Conservation (phyloP, 1,284 basidiomycete species). For the Cryptococcus sp. region DNA sequence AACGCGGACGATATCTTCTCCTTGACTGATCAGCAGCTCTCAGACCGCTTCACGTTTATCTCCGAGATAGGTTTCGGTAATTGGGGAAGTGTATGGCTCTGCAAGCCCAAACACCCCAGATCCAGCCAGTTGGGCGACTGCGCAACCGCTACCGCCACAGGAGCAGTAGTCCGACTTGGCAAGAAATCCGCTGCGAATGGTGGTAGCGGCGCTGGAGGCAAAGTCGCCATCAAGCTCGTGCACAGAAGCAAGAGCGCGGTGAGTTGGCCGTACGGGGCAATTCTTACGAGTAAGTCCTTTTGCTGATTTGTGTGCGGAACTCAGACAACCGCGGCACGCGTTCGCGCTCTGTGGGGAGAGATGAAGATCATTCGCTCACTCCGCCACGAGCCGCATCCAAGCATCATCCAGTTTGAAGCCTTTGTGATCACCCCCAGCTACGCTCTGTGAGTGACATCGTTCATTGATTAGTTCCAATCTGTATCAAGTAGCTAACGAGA, state of each 20-base stretch:
- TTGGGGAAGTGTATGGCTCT: constrained; percentile 52
- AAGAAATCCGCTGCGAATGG: constrained; percentile 27
- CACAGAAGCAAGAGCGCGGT: constrained; percentile 69
- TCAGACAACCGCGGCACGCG: constrained; percentile 75
- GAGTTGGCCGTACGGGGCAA: constrained; percentile 9
- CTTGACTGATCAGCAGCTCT: constrained; percentile 44
- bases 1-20: constrained; percentile 28
- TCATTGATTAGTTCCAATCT: too few species aligned
- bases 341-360: constrained; percentile 88
- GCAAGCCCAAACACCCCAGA: constrained; percentile 26
- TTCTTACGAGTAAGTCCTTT: neutral
- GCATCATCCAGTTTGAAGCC: constrained; percentile 84
- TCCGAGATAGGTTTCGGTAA: constrained; percentile 51
- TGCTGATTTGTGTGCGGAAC: neutral
- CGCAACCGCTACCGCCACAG: neutral
- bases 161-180: constrained; percentile 22
- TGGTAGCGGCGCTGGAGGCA: constrained; percentile 46
- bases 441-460: constrained; percentile 67
- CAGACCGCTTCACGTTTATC: constrained; percentile 40
- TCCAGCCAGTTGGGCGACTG: neutral
- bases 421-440: constrained; percentile 90
- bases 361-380: constrained; percentile 87
- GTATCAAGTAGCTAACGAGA: neutral
- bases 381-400: constrained; percentile 78
- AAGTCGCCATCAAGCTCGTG: constrained; percentile 86